phyloP scores from a whole-genome alignment of 2,329 filamentous ascomycete genomes.

The Plectosphaerella cucumerina region DNA sequence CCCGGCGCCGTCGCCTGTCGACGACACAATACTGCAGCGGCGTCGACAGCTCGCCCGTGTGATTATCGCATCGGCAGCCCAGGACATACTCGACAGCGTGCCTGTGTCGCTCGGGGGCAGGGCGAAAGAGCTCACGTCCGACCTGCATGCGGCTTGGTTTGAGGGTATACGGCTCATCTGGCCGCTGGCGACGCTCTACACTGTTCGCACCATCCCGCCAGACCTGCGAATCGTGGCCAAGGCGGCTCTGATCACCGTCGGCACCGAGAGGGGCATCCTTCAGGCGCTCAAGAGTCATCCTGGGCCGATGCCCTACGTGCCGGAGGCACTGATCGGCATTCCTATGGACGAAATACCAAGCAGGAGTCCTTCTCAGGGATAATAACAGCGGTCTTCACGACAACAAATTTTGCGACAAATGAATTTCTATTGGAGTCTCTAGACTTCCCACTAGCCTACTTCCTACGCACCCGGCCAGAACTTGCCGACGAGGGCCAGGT shows the following conservation, averaged over 20 bases:
- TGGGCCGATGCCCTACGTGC: not conserved
- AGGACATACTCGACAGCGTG: slow-evolving; percentile 22
- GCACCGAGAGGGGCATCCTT: slow-evolving; percentile 29
- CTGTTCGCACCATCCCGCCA: slow-evolving; percentile 20
- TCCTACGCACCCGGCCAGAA: not conserved
- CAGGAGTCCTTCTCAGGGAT: too few species aligned
- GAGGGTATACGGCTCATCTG: slow-evolving; percentile 32
- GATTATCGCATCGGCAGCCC: slow-evolving; percentile 20
- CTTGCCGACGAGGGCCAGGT: slow-evolving; percentile 36
- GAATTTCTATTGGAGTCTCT: too few species aligned
- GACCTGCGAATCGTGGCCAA: slow-evolving; percentile 23
- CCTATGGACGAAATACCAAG: not conserved
- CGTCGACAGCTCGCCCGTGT: slow-evolving; percentile 22
- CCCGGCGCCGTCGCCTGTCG: slow-evolving; percentile 11
- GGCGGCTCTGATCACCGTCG: slow-evolving; percentile 24
- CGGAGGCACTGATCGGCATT: not conserved
- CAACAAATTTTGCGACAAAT: too few species aligned
- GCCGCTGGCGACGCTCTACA: slow-evolving; percentile 28
- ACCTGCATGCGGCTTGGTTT: slow-evolving; percentile 24
- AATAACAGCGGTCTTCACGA: too few species aligned
- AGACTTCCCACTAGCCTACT: too few species aligned
- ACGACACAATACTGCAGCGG: slow-evolving; percentile 17
- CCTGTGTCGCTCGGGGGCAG: slow-evolving; percentile 19
- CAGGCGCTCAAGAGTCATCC: slow-evolving; percentile 22
- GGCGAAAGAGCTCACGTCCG: slow-evolving; percentile 9